A percentile compares a stretch with the other conserved stretches of the same genome.
Conservation (phyloP, 1,284 basidiomycete species). For the Irpex sp. region DNA sequence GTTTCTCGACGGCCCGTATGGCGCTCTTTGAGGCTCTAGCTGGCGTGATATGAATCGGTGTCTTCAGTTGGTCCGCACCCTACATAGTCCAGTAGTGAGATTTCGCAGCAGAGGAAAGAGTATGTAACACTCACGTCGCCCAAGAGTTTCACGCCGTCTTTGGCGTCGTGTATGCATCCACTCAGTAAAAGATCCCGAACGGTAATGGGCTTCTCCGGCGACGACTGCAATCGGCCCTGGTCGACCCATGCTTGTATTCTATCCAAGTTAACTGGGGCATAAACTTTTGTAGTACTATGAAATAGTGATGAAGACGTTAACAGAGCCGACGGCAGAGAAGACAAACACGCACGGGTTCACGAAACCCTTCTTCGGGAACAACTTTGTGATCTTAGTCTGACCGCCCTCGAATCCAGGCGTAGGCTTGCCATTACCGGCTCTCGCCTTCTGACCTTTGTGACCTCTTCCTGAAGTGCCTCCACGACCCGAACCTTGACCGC, state of each 20-base stretch:
- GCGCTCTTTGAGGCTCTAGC: slow-evolving; percentile 87
- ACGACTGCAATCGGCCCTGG: slow-evolving; percentile 75
- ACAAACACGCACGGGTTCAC: slow-evolving; percentile 74
- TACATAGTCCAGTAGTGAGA: slow-evolving; percentile 26
- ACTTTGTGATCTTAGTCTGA: slow-evolving; percentile 90
- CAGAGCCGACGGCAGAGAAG: slow-evolving; percentile 3
- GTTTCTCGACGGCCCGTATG: slow-evolving; percentile 79
- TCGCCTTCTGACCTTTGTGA: slow-evolving; percentile 94
- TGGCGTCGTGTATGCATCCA: slow-evolving; percentile 85
- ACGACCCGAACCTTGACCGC: slow-evolving; percentile 87
- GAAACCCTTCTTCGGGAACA: slow-evolving; percentile 94
- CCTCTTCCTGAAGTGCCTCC: slow-evolving; percentile 93
- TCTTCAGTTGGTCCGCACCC: slow-evolving; percentile 66
- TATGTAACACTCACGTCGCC: slow-evolving; percentile 60
- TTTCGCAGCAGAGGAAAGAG: neutral
- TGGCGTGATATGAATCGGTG: slow-evolving; percentile 79
- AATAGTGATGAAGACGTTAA: neutral
- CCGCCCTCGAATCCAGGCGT: slow-evolving; percentile 91
- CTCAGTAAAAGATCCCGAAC: slow-evolving; percentile 82
- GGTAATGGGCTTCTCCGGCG: slow-evolving; percentile 84
- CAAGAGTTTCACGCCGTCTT: slow-evolving; percentile 90
- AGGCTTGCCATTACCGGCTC: slow-evolving; percentile 87
- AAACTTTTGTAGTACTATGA: slow-evolving; percentile 66
- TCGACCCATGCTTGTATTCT: slow-evolving; percentile 91
- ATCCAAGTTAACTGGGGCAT: slow-evolving; percentile 84